Percentiles rank a stretch among this genome's conserved stretches.
These are phyloP conservation scores for Saturnispora hagleri DNA, from an alignment of 805 yeast species.

Conservation along the genomic window DNA sequence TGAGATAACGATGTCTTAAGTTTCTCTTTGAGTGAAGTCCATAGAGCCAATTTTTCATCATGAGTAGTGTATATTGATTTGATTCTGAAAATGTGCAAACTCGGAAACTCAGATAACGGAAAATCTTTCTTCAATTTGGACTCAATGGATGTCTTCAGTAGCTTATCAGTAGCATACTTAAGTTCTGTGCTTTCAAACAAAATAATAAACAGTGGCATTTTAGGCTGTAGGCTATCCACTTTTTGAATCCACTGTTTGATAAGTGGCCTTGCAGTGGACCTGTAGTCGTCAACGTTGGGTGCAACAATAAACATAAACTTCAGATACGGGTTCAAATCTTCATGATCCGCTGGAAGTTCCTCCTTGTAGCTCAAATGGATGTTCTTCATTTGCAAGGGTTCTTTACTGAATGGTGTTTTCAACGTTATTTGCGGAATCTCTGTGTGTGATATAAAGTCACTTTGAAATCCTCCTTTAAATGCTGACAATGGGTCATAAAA, in stretches of 20 bases:
- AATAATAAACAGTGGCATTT: conserved; percentile 47
- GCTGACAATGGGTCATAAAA: conserved; percentile 71
- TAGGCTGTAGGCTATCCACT: conserved; percentile 37
- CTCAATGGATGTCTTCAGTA: conserved; percentile 24
- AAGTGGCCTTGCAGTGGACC: conserved; percentile 72
- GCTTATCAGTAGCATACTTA: conserved; percentile 20
- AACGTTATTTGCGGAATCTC: conserved; percentile 5
- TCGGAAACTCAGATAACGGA: conserved; percentile 15
- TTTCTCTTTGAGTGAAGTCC: conserved; percentile 36
- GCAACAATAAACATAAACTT: conserved; percentile 62
- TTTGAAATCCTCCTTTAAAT: conserved; percentile 33
- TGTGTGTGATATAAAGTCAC: conserved; percentile 36
- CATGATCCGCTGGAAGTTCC: conserved; percentile 38
- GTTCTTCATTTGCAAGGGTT: conserved; percentile 55
- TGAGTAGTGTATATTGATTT: conserved; percentile 28
- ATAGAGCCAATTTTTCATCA: conserved; percentile 38
- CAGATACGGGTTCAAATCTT: conserved; percentile 29
- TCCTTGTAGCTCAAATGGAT: conserved; percentile 47
- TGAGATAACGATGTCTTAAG: conserved; percentile 42
- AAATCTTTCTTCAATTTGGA: conserved; percentile 27
- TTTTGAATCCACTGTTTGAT: conserved; percentile 69
- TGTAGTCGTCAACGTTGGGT: conserved; percentile 62
- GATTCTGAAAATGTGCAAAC: conserved; percentile 33
- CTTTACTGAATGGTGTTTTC: conserved; percentile 24
- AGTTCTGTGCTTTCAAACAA: conserved; percentile 31